Base-by-base conservation (phyloP, 139 green algal genomes). In the Micromonas commoda region DNA sequence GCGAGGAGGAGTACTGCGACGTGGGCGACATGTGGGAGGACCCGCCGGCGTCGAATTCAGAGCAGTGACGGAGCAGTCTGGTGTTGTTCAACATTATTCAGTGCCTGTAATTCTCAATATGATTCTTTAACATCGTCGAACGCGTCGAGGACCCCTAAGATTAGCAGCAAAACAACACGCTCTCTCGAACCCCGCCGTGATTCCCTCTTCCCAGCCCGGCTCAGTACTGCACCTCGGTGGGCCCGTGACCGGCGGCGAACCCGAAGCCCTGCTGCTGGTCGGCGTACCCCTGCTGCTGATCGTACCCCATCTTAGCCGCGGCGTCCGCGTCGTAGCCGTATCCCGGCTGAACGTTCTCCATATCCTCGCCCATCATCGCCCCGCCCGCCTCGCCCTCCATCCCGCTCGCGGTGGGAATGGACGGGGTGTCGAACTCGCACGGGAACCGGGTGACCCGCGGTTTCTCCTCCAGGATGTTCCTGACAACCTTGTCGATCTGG, bases 391-490 rank as follows among this genome's bases (percentile, higher is more conserved):
- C 34, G 23, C 21, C 68, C 21, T 75, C 68, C 64, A 71, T 71
- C 4, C 64, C 26, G 9, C 9, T 16, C 45, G 45, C 45, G 9
- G 45, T 57, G 28, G 68, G 37, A 61, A 75, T 75, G 19, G 68
- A 38, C 37, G 29, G 37, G 3, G 68, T n/a, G 52, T 78, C 72
- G 33, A 78, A 78, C 31, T 78, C 72, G 72, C 53, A 71, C 57
- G 72, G 88, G 72, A 95, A 97, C 52, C 91, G 92, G 3, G 93
- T 97, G 0, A 97, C 93, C 23, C 94, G 83, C 5, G 93, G 94
- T 85, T 98, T 96, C 74, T 96, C 93, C 0, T 90, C 89, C 21
- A 97, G 79, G 33, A 97, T 93, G 81, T 82, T 89, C 9, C 94
- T 86, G 39, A 80, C 52, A 3, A 89, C 24, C 85, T 77, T 87